These are phyloP conservation scores for Trichoderma reesei DNA, from an alignment of 495 filamentous ascomycete species.

Conservation along the genomic window DNA sequence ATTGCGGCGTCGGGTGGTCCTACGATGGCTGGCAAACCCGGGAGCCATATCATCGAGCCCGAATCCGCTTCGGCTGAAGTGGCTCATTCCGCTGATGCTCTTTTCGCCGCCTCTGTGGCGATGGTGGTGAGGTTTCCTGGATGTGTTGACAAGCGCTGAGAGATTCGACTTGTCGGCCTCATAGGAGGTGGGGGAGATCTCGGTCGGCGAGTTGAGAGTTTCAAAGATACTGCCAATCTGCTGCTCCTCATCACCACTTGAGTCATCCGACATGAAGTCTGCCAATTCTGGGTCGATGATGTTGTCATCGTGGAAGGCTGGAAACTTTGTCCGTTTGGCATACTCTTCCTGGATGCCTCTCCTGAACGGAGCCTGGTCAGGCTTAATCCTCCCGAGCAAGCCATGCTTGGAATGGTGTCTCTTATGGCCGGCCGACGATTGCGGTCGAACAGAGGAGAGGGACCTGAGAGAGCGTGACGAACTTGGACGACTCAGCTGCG, in stretches of 20 bases:
- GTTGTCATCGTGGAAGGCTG: slow-evolving; percentile 93
- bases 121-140: slow-evolving; percentile 45
- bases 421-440: slow-evolving; percentile 67
- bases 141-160: slow-evolving; percentile 46
- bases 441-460: slow-evolving; percentile 52
- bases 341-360: slow-evolving; percentile 58
- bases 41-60: slow-evolving; percentile 24
- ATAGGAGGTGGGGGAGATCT: slow-evolving; percentile 31
- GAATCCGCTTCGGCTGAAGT: slow-evolving; percentile 43
- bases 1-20: slow-evolving; percentile 58
- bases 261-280: slow-evolving; percentile 90
- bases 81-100: slow-evolving; percentile 49
- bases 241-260: slow-evolving; percentile 66
- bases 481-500: slow-evolving; percentile 65
- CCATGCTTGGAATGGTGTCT: slow-evolving; percentile 83
- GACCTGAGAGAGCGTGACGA: slow-evolving; percentile 91
- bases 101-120: slow-evolving; percentile 65
- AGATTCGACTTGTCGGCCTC: slow-evolving; percentile 41
- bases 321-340: slow-evolving; percentile 48
- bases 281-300: slow-evolving; percentile 96
- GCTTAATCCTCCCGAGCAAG: slow-evolving; percentile 50
- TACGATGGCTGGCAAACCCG: slow-evolving; percentile 45
- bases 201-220: slow-evolving; percentile 43
- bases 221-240: slow-evolving; percentile 71
- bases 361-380: slow-evolving; percentile 83